These are phyloP conservation scores for Lyophyllum shimeji DNA, from an alignment of 768 basidiomycete genomes.

Conservation along the genomic window DNA sequence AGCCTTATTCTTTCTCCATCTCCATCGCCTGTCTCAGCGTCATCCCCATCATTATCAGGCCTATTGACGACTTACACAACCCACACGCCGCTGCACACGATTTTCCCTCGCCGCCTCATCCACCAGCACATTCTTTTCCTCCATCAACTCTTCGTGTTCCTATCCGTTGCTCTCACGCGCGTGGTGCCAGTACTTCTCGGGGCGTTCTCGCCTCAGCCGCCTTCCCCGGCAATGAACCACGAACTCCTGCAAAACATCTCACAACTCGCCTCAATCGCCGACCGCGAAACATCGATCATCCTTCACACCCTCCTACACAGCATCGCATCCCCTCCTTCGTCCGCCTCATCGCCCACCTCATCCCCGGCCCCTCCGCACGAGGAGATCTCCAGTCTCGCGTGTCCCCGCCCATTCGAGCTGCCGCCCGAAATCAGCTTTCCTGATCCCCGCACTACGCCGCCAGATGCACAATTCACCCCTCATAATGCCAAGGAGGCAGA, in stretches of 20 bases:
- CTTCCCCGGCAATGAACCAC: slow-evolving; percentile 38
- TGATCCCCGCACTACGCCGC: slow-evolving; percentile 1
- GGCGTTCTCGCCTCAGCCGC: slow-evolving; percentile 47
- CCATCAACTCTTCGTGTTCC: slow-evolving; percentile 74
- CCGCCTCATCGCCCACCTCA: slow-evolving; percentile 14
- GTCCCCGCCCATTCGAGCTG: slow-evolving; percentile 32
- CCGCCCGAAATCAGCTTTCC: slow-evolving; percentile 12
- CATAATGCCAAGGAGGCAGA: background rate
- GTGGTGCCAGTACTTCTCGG: slow-evolving; percentile 71
- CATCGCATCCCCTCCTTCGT: slow-evolving; percentile 35
- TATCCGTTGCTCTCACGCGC: slow-evolving; percentile 69
- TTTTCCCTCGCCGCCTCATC: slow-evolving; percentile 66
- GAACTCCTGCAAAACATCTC: slow-evolving; percentile 41
- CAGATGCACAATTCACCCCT: background rate
- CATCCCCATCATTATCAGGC: slow-evolving; percentile 18
- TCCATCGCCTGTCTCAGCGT: slow-evolving; percentile 26
- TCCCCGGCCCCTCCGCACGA: slow-evolving; percentile 19
- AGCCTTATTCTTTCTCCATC: slow-evolving; percentile 63
- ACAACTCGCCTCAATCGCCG: slow-evolving; percentile 36
- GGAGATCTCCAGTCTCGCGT: slow-evolving; percentile 35
- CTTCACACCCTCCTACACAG: slow-evolving; percentile 56
- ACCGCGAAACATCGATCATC: slow-evolving; percentile 60
- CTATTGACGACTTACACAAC: slow-evolving; percentile 25
- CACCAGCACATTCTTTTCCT: slow-evolving; percentile 79
- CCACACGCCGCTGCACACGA: slow-evolving; percentile 18